These are phyloP conservation scores for Aspergillus puulaauensis DNA, from an alignment of 2,329 filamentous ascomycete genomes.

Conservation along the genomic window DNA sequence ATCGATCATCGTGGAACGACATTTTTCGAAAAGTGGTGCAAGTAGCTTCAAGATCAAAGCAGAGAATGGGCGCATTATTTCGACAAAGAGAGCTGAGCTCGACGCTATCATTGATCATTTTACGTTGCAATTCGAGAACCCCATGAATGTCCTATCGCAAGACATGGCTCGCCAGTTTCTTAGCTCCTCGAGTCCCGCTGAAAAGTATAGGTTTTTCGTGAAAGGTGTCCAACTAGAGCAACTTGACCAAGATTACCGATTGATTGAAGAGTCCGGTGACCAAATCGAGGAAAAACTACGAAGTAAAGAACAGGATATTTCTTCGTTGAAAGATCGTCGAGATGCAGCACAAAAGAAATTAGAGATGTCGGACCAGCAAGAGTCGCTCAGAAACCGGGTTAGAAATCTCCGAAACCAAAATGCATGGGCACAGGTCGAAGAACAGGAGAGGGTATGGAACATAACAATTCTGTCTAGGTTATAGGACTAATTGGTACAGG, in stretches of 20 bases:
- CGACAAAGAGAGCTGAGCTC: constrained; percentile 79
- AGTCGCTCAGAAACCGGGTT: constrained; percentile 62
- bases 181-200: constrained; percentile 73
- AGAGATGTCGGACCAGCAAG: constrained; percentile 65
- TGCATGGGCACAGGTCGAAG: constrained; percentile 84
- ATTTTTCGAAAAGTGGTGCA: constrained; percentile 72
- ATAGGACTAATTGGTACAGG: constrained; percentile 22
- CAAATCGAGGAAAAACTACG: constrained; percentile 65
- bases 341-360: constrained; percentile 65
- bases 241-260: constrained; percentile 84
- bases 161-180: constrained; percentile 93
- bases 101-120: constrained; percentile 94
- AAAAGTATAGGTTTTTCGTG: constrained; percentile 96
- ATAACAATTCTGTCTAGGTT: neutral
- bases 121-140: constrained; percentile 92
- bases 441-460: constrained; percentile 60
- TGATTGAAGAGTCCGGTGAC: constrained; percentile 77
- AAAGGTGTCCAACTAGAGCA: constrained; percentile 92
- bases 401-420: constrained; percentile 64
- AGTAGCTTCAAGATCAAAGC: constrained; percentile 88
- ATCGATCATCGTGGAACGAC: constrained; percentile 84
- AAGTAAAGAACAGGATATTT: constrained; percentile 63
- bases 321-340: constrained; percentile 55
- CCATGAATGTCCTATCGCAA: constrained; percentile 91
- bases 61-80: constrained; percentile 67